Evolutionary conservation across 768 basidiomycete species (phyloP), one percentile per base, ranked within the genome.

Genomic region (Naganishia kalamii): DNA sequence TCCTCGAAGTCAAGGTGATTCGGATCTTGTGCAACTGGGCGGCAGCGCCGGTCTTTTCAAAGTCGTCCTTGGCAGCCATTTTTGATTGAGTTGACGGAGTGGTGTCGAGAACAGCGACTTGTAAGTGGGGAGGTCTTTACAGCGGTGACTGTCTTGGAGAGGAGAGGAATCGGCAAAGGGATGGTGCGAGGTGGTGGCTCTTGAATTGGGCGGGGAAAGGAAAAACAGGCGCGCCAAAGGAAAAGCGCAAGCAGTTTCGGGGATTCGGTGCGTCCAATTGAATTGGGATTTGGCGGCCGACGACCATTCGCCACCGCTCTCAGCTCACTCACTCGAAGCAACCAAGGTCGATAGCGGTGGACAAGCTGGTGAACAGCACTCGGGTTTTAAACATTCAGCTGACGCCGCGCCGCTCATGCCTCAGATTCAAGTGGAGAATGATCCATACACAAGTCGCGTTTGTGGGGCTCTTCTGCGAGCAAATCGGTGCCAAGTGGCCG

Each of bases 21-120:
- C 96, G 84, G 80, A 98, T 98, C 85, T 97, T 97, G 86, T 98
- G 94, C 79, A 91, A 86, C 81, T 97, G 93, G 78, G 90, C 88
- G 68, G 92, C 85, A 61, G 89, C 87, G 67, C 90, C 92, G 72
- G 75, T 69, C 74, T 79, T 79, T 62, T 97, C 96, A 84, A 92
- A 92, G 80, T 96, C 92, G 81, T 97, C 77, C 69, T 79, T 79
- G 68, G 75, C 65, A 65, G 72, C 77, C 78, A 79, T 79, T 71
- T 70, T 46, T 63, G n/a, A n/a, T n/a, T n/a, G n/a, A n/a, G n/a
- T n/a, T n/a, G n/a, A n/a, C n/a, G n/a, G n/a, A n/a, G n/a, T n/a
- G n/a, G n/a, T n/a, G 62, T 57, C 63, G 60, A 59, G 66, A 49
- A 33, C 32, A 68, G 66, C 66, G 66, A 68, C 66, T 63, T 68